Evolutionary conservation across 2,329 filamentous ascomycete species (phyloP).

Genomic region (Parasarocladium wereldwijsianum): DNA sequence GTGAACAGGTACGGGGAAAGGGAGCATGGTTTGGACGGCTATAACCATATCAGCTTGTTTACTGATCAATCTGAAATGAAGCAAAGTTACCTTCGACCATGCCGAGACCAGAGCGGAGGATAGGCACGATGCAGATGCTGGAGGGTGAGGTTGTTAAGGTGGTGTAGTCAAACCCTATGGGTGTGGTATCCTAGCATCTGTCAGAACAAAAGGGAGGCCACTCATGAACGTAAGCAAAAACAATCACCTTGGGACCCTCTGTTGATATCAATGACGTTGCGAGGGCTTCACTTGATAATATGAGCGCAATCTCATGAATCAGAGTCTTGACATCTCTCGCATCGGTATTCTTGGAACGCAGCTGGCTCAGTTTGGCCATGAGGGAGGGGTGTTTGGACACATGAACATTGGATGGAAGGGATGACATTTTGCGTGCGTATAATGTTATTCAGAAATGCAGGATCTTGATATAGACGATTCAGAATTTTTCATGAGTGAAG

Average conservation of each 20-base stretch:
- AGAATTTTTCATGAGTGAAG: no score
- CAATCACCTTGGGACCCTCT: slow-evolving; percentile 51
- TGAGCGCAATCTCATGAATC: slow-evolving; percentile 72
- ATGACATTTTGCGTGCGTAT: slow-evolving; percentile 14
- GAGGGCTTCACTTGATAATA: slow-evolving; percentile 73
- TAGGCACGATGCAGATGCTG: slow-evolving; percentile 71
- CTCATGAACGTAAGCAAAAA: no score
- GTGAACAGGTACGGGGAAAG: slow-evolving; percentile 66
- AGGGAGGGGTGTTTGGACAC: slow-evolving; percentile 79
- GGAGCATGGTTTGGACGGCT: slow-evolving; percentile 75
- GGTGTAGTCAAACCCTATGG: slow-evolving; percentile 63
- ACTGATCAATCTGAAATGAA: neutral
- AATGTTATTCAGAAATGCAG: no score
- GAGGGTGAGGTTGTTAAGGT: slow-evolving; percentile 47
- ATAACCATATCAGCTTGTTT: slow-evolving; percentile 1
- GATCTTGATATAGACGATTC: no score
- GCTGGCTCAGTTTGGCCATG: slow-evolving; percentile 74
- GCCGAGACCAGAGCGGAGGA: slow-evolving; percentile 78
- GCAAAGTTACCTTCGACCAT: slow-evolving; percentile 63
- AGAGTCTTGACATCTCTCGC: slow-evolving; percentile 67
- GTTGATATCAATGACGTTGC: slow-evolving; percentile 42
- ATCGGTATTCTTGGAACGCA: slow-evolving; percentile 57
- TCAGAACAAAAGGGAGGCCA: no score
- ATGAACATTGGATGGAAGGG: slow-evolving; percentile 50
- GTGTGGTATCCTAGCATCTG: slow-evolving; percentile 67